Base-by-base conservation (phyloP, 176 grass and related monocot genomes). In the Poa pratensis region DNA sequence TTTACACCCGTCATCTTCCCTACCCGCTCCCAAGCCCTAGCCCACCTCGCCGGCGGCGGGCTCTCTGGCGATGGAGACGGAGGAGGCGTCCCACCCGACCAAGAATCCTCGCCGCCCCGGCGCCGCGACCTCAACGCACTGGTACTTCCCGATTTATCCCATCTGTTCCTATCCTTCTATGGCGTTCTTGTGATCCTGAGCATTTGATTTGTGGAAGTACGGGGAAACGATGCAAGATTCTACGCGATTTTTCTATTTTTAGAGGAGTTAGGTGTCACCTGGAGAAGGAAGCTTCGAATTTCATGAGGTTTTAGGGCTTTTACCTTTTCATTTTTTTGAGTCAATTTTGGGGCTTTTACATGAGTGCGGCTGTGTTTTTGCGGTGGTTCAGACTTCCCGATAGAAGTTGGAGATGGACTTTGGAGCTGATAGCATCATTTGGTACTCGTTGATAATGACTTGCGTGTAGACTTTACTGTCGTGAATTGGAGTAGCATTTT, bases 121-220 rank as follows among this genome's bases (percentile, higher is more conserved):
- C 84, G 91, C 75, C 88, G 89, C 27, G 92, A 92, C 84, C 95
- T 97, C 87, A 94, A 93, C 80, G 83, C 84, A 7, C 80, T 94
- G 92, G 94, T 97, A 27, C 37, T 79, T 15, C 63, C 50, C 54
- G 24, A 67, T 69, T 26, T 22, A 30, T 62, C 72, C 51, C 51
- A 54, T 50, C 35, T 24, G 2, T 7, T n/a, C 59, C 6, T 79
- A 7, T 80, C 28, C 35, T 27, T 37, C n/a, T 6, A 20, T 60
- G 39, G 20, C 7, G 82, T 49, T 3, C 52, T 10, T 55, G 61
- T 20, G 62, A 77, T 89, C 42, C 42, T 82, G 34, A 35, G 63
- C 18, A 18, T 86, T 86, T n/a, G 30, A 82, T 63, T 12, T 7
- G 40, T 77, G 62, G 11, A 32, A 10, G 24, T 14, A 12, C 8